phyloP scores from a whole-genome alignment of 306 rosid species.

The Trifolium pratense region DNA sequence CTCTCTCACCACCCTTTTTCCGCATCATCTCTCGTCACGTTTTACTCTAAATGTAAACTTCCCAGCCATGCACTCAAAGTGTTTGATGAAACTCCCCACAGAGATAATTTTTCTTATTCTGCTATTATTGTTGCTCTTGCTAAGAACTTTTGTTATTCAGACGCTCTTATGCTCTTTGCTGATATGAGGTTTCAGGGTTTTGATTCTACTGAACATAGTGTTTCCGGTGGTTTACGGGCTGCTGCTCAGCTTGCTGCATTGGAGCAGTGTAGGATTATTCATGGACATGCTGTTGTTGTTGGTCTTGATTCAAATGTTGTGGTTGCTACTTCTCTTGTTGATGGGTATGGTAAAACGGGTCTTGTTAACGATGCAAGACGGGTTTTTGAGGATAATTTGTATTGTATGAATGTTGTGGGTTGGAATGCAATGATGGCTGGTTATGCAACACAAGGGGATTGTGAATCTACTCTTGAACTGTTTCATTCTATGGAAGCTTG shows the following conservation, averaged over 20 bases:
- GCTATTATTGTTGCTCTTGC: conserved; percentile 76
- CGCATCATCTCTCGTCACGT: conserved; percentile 64
- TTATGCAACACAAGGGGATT: conserved; percentile 85
- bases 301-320: conserved; percentile 60
- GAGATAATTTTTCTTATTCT: conserved; percentile 70
- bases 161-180: conserved; percentile 55
- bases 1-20: conserved; percentile 56
- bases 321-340: conserved; percentile 68
- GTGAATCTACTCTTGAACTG: conserved; percentile 44
- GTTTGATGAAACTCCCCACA: conserved; percentile 68
- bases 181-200: conserved; percentile 59
- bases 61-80: conserved; percentile 58
- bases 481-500: conserved; percentile 54
- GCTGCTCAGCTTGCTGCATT: conserved; percentile 70
- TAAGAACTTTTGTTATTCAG: conserved; percentile 57
- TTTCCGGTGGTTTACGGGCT: conserved; percentile 72
- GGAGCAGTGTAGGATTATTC: conserved; percentile 81
- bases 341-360: conserved; percentile 84
- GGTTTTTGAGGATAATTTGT: conserved; percentile 60
- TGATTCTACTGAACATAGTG: conserved; percentile 58
- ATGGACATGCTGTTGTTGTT: conserved; percentile 57
- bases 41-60: conserved; percentile 64
- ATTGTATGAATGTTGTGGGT: conserved; percentile 61
- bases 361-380: conserved; percentile 67
- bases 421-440: conserved; percentile 90